Percentiles rank a stretch among this genome's conserved stretches.
These are phyloP conservation scores for Capronia epimyces DNA, from an alignment of 2,329 filamentous ascomycete species.

Conservation along the genomic window DNA sequence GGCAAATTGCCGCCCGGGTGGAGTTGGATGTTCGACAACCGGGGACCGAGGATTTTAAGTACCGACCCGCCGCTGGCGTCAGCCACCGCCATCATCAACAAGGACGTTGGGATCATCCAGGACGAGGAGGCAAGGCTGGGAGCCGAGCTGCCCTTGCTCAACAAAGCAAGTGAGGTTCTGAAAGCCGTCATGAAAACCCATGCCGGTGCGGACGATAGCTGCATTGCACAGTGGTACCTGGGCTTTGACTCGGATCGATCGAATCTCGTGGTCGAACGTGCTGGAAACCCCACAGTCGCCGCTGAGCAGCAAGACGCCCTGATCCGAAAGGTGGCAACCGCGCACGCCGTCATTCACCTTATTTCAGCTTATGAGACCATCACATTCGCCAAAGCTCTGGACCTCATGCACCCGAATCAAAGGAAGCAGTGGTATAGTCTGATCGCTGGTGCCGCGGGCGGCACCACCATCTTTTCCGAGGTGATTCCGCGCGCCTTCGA, in stretches of 20 bases:
- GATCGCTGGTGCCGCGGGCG: constrained; percentile 28
- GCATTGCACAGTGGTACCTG: constrained; percentile 27
- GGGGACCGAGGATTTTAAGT: constrained; percentile 52
- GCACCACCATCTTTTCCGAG: constrained; percentile 26
- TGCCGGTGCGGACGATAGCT: constrained; percentile 26
- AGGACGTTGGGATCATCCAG: constrained; percentile 43
- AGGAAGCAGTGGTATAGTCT: constrained; percentile 27
- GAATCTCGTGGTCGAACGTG: constrained; percentile 21
- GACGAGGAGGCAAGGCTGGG: constrained; percentile 26
- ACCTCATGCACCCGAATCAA: constrained; percentile 23
- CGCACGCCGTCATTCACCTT: constrained; percentile 24
- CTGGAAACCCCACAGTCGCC: constrained; percentile 12
- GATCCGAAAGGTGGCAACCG: constrained; percentile 19
- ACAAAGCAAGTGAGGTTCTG: constrained; percentile 22
- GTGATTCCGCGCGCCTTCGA: constrained; percentile 25
- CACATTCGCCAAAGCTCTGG: constrained; percentile 26
- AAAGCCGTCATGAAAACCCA: constrained; percentile 26
- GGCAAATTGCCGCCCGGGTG: constrained; percentile 41
- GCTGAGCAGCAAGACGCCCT: constrained; percentile 8
- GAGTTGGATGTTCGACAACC: constrained; percentile 60
- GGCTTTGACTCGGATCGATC: constrained; percentile 21
- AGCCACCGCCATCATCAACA: constrained; percentile 56
- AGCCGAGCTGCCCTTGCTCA: constrained; percentile 26
- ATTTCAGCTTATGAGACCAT: constrained; percentile 25
- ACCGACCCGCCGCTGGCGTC: constrained; percentile 53